Percentiles rank a stretch among this genome's conserved stretches.
phyloP scores from a whole-genome alignment of 2,329 filamentous ascomycete genomes.

The Xylaria sp. region DNA sequence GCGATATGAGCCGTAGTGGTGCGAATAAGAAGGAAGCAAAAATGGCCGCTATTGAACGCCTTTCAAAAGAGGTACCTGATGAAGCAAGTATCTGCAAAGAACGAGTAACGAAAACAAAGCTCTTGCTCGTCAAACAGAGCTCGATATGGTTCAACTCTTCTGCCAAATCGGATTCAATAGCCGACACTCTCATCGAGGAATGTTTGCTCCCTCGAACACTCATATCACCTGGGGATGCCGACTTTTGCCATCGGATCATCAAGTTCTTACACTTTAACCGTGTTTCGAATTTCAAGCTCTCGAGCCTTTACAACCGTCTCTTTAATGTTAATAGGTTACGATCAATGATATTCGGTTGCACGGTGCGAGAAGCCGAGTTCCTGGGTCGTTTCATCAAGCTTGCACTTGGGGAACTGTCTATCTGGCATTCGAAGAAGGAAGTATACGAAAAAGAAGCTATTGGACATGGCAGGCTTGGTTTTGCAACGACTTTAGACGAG shows the following conservation, averaged over 20 bases:
- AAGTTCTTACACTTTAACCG: conserved; percentile 86
- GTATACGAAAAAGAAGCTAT: conserved; percentile 84
- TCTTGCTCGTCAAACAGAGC: conserved; percentile 73
- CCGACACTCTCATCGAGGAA: conserved; percentile 82
- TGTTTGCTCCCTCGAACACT: conserved; percentile 90
- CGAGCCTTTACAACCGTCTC: conserved; percentile 81
- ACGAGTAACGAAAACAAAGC: conserved; percentile 69
- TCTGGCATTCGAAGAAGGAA: conserved; percentile 81
- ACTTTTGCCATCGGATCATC: conserved; percentile 86
- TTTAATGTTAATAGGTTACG: conserved; percentile 84
- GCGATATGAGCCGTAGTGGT: conserved; percentile 72
- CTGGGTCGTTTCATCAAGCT: conserved; percentile 90
- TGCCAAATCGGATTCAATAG: conserved; percentile 68
- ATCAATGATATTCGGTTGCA: conserved; percentile 85
- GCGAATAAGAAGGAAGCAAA: conserved; percentile 71
- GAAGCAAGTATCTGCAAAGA: conserved; percentile 75
- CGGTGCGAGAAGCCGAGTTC: conserved; percentile 88
- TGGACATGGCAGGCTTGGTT: conserved; percentile 68
- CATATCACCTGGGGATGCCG: conserved; percentile 83
- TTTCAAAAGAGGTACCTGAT: conserved; percentile 71
- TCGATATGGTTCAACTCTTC: conserved; percentile 73
- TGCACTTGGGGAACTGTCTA: conserved; percentile 76
- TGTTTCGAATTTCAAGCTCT: conserved; percentile 83
- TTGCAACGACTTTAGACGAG: conserved; percentile 73
- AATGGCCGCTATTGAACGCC: conserved; percentile 70